Evolutionary conservation across 306 rosid species (phyloP), one percentile per base, ranked within the genome.

Genomic region (Cicer judaicum): DNA sequence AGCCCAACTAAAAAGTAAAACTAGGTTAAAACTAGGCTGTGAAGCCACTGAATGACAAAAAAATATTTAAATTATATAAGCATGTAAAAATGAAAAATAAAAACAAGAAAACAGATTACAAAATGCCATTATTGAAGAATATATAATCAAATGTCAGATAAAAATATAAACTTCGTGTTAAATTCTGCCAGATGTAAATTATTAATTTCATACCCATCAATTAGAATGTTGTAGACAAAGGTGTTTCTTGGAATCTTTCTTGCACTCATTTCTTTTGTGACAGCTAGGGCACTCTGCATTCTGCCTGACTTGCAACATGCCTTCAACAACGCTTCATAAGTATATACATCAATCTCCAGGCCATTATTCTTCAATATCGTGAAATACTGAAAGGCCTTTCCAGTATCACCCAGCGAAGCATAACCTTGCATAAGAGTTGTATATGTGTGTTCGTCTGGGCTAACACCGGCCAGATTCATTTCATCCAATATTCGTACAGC

Each of bases 241-340:
- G 96, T 86, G 85, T 94, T 94, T 84, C 97, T 86, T 7, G 90
- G 96, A 73, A 94, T 91, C 34, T 86, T 85, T 76, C 74, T 88
- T 73, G 88, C 88, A 83, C 88, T 87, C 97, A 94, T 94, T 84
- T 94, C 91, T 87, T 87, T 90, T 50, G 97, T 91, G 77, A 94
- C 97, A 34, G 90, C 98, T 61, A 94, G 81, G 67, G 98, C 98
- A 75, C 97, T 90, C 87, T 94, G 98, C 98, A 91, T 94, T 84
- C 96, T 82, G 70, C 98, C 98, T 42, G 98, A 84, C 86, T 94
- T 94, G 88, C 98, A 94, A 78, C 98, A 92, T 72, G 97, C 96
- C 87, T 94, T 92, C 75, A 94, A 87, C 88, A 94, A 82, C 10
- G 98, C 97, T 87, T 90, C 97, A 5, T 94, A 94, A 54, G 96